These are phyloP conservation scores for Lactarius indigo DNA, from an alignment of 768 basidiomycete genomes.

Conservation along the genomic window DNA sequence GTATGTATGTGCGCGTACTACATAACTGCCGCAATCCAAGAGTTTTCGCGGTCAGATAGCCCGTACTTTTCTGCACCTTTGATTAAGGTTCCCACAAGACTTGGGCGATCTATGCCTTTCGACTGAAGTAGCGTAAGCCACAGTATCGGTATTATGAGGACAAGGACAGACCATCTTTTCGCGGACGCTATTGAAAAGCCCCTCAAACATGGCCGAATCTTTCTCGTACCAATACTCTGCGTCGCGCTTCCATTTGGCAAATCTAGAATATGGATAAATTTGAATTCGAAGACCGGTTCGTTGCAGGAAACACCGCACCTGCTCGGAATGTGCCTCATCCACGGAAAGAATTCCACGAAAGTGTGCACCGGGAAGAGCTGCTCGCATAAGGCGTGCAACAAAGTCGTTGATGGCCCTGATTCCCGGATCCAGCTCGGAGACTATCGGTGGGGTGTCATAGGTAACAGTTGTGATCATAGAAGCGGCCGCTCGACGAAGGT, in stretches of 20 bases:
- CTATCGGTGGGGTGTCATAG: constrained; percentile 6
- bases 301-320: not conserved
- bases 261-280: not conserved
- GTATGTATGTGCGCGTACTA: not conserved
- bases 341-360: constrained; percentile 21
- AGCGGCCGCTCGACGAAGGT: not conserved
- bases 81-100: not conserved
- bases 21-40: not conserved
- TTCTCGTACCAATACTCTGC: not conserved
- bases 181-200: constrained; percentile 1
- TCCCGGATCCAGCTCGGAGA: not conserved
- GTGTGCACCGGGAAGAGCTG: constrained; percentile 3
- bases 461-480: constrained; percentile 14
- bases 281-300: too few species aligned
- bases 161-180: not conserved
- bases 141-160: too few species aligned
- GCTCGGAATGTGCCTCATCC: constrained; percentile 14
- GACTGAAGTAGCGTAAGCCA: not conserved
- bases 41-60: not conserved
- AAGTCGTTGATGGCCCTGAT: not conserved
- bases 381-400: not conserved
- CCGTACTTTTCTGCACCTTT: not conserved
- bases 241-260: constrained; percentile 17
- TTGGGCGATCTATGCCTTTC: not conserved
- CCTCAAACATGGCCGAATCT: constrained; percentile 1